Evolutionary conservation across 1,139 yeast genomes (phyloP), one percentile per base, ranked within the genome.

Genomic region (Candida sojae): DNA sequence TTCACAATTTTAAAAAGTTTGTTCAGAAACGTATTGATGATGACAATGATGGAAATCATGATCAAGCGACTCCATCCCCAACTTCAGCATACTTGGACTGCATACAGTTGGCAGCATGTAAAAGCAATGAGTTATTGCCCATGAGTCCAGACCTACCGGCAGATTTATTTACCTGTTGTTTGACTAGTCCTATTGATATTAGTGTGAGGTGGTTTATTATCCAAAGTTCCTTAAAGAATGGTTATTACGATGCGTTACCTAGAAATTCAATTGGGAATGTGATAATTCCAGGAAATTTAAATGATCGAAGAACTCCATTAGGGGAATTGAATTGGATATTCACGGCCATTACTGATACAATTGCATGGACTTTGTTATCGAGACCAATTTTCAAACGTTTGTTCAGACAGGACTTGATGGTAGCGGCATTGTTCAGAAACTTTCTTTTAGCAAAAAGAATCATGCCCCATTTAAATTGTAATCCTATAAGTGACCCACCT

Each of bases 301-400:
- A 97, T 2, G 98, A 93, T 63, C 79, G 99, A 59, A 76, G 97
- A 55, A 95, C 99, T 0, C 98, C 99, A 0, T 70, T 93, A 39
- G 99, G 99, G 26, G 99, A 95, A 64, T 76, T 93, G 50, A 91
- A 91, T 63, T 95, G 99, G 98, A 93, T 93, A 34, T 93, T 93
- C 67, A 95, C 98, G 1, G 98, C 99, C 4, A 91, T 93, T 38
- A 93, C 99, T 2, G 99, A 93, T 66, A 93, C 98, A 0, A 93
- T 93, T 52, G 99, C 99, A 5, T 95, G 99, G 98, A 90, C 97
- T 0, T 82, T 93, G 1, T 70, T 95, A 43, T 91, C 96, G 1
- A 77, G 97, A 51, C 92, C 96, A 0, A 73, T 93, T 39, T 93
- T 95, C 72, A 92, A 92, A 61, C 79, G 93, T 48, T 75, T 95